Base-by-base conservation (phyloP, 148 eudicot genomes). In the Oxyria digyna region DNA sequence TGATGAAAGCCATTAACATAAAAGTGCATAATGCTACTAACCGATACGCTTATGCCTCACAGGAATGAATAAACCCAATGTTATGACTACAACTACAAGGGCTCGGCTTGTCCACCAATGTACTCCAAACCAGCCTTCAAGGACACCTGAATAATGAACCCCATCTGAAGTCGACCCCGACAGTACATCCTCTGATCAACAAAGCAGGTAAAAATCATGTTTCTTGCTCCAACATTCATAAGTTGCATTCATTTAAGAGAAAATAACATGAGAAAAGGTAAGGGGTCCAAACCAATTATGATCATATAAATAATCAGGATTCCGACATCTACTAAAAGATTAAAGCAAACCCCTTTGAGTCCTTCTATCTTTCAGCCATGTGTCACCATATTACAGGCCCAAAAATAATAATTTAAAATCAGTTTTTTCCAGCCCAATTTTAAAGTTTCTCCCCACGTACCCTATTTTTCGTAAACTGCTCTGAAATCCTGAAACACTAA, bases 31-130 rank as follows among this genome's bases (percentile, higher is more conserved):
- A 33, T 52, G 55, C 41, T 57, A 82, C 87, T 83, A 24, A 91
- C 97, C 97, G 76, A 91, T 88, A 33, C 90, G 84, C 85, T 87
- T 91, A 54, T 86, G 64, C 76, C 80, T 83, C 69, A 85, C 74
- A 17, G 97, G 15, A 88, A 80, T 11, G 83, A 69, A 32, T 82
- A 62, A 29, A 86, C n/a, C n/a, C n/a, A n/a, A n/a, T n/a, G n/a
- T n/a, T n/a, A n/a, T n/a, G n/a, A n/a, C n/a, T n/a, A n/a, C 67
- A 21, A 91, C 84, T 69, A 83, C 82, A 50, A 86, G 81, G 70
- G 85, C 67, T 14, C 94, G 81, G 14, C 85, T 78, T 55, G 81
- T 86, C 89, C 89, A 88, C 89, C 89, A 86, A 9, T 74, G 78
- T 27, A 48, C 79, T 24, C 94, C 94, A 48, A 88, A 88, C 91